Conservation (phyloP, 176 grass and related monocot species). For the Alloteropsis semialata region DNA sequence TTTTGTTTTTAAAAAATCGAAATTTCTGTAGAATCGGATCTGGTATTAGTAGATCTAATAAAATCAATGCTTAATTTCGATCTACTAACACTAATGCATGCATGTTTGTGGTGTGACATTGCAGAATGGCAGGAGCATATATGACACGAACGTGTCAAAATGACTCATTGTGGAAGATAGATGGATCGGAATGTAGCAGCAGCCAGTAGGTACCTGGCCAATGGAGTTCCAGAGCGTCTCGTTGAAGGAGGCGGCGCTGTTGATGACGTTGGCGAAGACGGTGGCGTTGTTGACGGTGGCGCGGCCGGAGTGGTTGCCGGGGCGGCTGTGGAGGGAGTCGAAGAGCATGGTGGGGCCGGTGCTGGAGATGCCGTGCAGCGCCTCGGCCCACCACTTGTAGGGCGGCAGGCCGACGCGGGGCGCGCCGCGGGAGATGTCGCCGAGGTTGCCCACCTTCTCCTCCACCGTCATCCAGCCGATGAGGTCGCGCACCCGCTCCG, state of each 20-base stretch:
- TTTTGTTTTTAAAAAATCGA: too few species aligned
- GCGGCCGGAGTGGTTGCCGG: constrained; percentile 20
- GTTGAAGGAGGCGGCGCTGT: constrained; percentile 50
- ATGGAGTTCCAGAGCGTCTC: constrained; percentile 43
- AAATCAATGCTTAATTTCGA: neutral
- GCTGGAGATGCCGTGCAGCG: constrained; percentile 38
- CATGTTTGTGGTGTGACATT: too few species aligned
- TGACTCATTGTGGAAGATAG: neutral
- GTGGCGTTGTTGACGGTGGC: constrained; percentile 34
- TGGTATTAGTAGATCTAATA: too few species aligned
- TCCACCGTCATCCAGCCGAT: constrained; percentile 29
- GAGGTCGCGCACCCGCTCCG: constrained; percentile 27
- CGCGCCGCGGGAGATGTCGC: constrained; percentile 8
- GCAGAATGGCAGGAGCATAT: too few species aligned
- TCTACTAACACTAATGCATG: neutral
- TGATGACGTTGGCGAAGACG: constrained; percentile 48
- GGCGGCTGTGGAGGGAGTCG: neutral
- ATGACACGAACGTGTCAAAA: too few species aligned
- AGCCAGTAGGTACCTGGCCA: constrained; percentile 6
- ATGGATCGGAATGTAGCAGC: neutral
- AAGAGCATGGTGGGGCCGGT: constrained; percentile 25
- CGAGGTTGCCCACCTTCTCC: constrained; percentile 42
- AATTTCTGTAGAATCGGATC: too few species aligned
- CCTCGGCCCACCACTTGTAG: constrained; percentile 55
- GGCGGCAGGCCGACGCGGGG: constrained; percentile 26